Conservation (phyloP, 78 protist species). For the Dictyostelium discoideum region DNA sequence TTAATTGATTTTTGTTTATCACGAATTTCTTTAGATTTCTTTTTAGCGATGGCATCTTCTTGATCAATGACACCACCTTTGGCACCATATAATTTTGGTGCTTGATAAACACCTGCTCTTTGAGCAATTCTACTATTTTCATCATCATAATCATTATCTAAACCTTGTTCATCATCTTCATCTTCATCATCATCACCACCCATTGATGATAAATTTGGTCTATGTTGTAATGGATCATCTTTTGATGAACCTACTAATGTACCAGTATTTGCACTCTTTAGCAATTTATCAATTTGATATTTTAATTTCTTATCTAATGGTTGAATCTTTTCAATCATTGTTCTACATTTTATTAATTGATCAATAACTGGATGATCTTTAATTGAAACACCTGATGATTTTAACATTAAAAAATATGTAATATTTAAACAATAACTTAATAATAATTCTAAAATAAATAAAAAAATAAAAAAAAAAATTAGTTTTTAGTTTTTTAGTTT, state of each 20-base stretch:
- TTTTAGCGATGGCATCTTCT: not conserved
- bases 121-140: not conserved
- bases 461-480: not conserved
- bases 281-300: conserved; percentile 81
- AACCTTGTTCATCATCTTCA: not conserved
- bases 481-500: not conserved
- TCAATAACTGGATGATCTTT: conserved; percentile 93
- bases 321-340: conserved; percentile 82
- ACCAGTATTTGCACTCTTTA: conserved; percentile 79
- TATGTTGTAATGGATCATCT: conserved; percentile 56
- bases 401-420: conserved; percentile 89
- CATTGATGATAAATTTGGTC: conserved; percentile 39
- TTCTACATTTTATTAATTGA: conserved; percentile 86
- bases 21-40: not conserved
- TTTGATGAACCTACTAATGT: not conserved
- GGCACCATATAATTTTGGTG: conserved; percentile 36
- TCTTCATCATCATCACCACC: conserved; percentile 3
- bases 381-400: conserved; percentile 87
- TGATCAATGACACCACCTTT: conserved; percentile 33
- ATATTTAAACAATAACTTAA: conserved; percentile 91
- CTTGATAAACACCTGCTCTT: conserved; percentile 51
- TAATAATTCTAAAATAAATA: conserved; percentile 70
- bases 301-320: conserved; percentile 87
- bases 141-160: not conserved
- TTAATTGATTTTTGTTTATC: conserved; percentile 1